Percentiles rank a stretch among this genome's conserved stretches.
phyloP scores from a whole-genome alignment of 768 basidiomycete species.

The Clitopilus hobsonii region DNA sequence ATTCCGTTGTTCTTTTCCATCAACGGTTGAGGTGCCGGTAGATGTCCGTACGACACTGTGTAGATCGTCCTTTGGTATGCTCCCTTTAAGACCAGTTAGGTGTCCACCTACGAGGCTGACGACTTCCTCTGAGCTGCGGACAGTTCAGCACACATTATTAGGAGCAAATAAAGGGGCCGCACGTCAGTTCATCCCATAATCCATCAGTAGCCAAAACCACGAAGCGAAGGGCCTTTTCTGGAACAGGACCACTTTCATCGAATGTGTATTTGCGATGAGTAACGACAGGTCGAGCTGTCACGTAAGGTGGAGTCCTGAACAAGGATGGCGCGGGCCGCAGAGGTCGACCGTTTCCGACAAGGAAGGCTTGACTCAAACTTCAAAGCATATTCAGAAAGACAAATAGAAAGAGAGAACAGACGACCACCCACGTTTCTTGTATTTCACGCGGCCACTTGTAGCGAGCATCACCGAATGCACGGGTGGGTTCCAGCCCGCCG shows the following conservation, averaged over 20 bases:
- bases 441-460: slow-evolving; percentile 82
- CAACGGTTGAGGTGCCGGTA: slow-evolving; percentile 49
- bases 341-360: slow-evolving; percentile 54
- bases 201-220: slow-evolving; percentile 88
- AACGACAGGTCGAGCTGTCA: slow-evolving; percentile 78
- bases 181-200: slow-evolving; percentile 68
- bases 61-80: slow-evolving; percentile 54
- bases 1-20: slow-evolving; percentile 53
- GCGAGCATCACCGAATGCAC: slow-evolving; percentile 85
- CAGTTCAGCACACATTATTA: background rate
- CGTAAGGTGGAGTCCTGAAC: slow-evolving; percentile 91
- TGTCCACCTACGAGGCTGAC: slow-evolving; percentile 84
- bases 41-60: slow-evolving; percentile 51
- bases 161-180: background rate
- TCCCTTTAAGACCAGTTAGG: slow-evolving; percentile 66
- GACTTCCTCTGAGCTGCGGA: slow-evolving; percentile 76
- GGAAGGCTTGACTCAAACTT: slow-evolving; percentile 58
- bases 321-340: slow-evolving; percentile 56
- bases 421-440: slow-evolving; percentile 57
- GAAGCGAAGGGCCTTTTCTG: slow-evolving; percentile 53
- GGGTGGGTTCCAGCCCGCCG: slow-evolving; percentile 81
- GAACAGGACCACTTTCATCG: slow-evolving; percentile 24
- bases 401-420: background rate
- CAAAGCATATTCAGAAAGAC: slow-evolving; percentile 1
- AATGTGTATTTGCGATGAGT: slow-evolving; percentile 70